Evolutionary conservation across 305 asterid species (phyloP).

Genomic region (Withania somnifera): DNA sequence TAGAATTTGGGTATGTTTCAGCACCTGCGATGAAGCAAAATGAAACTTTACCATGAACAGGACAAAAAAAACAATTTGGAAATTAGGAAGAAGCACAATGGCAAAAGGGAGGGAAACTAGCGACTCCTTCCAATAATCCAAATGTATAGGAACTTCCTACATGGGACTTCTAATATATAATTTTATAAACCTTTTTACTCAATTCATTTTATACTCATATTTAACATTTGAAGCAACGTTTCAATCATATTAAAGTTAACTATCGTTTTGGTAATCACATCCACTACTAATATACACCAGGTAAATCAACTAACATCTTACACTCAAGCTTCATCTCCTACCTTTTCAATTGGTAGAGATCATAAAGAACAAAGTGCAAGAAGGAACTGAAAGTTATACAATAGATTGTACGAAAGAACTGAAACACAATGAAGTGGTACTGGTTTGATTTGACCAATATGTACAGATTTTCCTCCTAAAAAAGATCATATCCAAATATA

Average conservation of each 20-base stretch:
- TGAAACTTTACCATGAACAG: neutral
- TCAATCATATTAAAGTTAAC: neutral
- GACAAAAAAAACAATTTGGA: neutral
- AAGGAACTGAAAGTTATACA: neutral
- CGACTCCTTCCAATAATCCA: neutral
- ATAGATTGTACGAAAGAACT: constrained; percentile 2
- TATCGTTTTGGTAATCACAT: neutral
- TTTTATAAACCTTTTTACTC: neutral
- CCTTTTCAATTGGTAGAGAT: neutral
- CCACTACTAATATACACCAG: neutral
- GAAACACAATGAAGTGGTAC: constrained; percentile 5
- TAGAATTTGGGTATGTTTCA: constrained; percentile 31
- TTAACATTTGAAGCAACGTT: neutral
- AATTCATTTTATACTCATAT: neutral
- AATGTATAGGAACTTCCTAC: neutral
- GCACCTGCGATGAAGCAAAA: constrained; percentile 23
- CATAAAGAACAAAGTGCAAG: neutral
- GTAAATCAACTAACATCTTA: neutral
- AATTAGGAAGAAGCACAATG: neutral
- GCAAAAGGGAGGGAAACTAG: neutral
- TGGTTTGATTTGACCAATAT: neutral
- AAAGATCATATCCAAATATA: neutral
- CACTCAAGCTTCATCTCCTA: neutral
- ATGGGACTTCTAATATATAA: neutral
- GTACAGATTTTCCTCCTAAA: neutral